Conservation (phyloP, 2,329 filamentous ascomycete genomes). For the Dothideomycetidae sp. region DNA sequence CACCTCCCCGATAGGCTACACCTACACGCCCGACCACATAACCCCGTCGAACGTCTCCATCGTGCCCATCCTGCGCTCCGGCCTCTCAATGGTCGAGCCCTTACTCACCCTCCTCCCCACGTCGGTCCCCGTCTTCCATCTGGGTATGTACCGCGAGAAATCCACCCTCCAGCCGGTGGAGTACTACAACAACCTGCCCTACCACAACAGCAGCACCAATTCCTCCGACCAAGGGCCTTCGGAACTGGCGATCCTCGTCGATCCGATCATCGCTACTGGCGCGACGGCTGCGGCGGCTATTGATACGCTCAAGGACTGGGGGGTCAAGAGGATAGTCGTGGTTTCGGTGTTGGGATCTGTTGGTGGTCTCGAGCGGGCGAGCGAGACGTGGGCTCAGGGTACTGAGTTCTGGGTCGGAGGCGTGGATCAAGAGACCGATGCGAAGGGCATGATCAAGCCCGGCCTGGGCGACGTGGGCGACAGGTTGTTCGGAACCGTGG, state of each 20-base stretch:
- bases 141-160: slow-evolving; percentile 87
- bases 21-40: slow-evolving; percentile 53
- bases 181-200: slow-evolving; percentile 94
- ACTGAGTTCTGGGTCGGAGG: slow-evolving; percentile 73
- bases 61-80: slow-evolving; percentile 84
- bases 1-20: slow-evolving; percentile 61
- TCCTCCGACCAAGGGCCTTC: slow-evolving; percentile 24
- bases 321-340: slow-evolving; percentile 66
- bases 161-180: slow-evolving; percentile 78
- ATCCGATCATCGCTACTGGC: slow-evolving; percentile 88
- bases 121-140: slow-evolving; percentile 75
- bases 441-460: slow-evolving; percentile 78
- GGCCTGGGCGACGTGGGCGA: slow-evolving; percentile 86
- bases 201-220: slow-evolving; percentile 41
- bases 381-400: slow-evolving; percentile 61
- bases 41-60: slow-evolving; percentile 57
- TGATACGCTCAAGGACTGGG: slow-evolving; percentile 80
- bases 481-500: slow-evolving; percentile 73
- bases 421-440: slow-evolving; percentile 59
- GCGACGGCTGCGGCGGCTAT: slow-evolving; percentile 83
- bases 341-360: slow-evolving; percentile 60
- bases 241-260: slow-evolving; percentile 67
- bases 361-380: slow-evolving; percentile 56
- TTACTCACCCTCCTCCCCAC: slow-evolving; percentile 49
- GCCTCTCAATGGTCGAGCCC: slow-evolving; percentile 67